These are phyloP conservation scores for Phialophora chinensis DNA, from an alignment of 2,329 filamentous ascomycete species.

Conservation along the genomic window DNA sequence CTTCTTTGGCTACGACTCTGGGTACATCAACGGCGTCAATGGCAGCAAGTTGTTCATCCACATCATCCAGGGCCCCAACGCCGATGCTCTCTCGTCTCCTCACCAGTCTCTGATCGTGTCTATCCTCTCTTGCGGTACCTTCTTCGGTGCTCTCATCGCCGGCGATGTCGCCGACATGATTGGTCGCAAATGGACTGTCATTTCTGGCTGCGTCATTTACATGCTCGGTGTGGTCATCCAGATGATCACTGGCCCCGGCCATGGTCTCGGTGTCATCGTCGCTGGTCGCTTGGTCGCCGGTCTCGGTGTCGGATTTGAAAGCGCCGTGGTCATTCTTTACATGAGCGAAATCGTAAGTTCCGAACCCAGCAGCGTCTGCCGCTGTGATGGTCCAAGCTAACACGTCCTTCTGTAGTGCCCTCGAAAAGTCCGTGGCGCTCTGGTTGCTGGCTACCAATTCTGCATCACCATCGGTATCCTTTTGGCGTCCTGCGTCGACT, in stretches of 20 bases:
- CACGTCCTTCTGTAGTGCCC: slow-evolving; percentile 54
- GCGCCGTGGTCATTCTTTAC: slow-evolving; percentile 80
- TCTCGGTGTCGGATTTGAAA: slow-evolving; percentile 80
- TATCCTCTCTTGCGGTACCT: slow-evolving; percentile 78
- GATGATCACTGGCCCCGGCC: slow-evolving; percentile 56
- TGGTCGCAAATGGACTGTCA: slow-evolving; percentile 73
- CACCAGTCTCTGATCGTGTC: slow-evolving; percentile 71
- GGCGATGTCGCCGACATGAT: slow-evolving; percentile 78
- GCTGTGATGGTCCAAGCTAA: slow-evolving; percentile 26
- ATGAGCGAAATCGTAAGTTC: slow-evolving; percentile 74
- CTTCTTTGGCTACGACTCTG: slow-evolving; percentile 66
- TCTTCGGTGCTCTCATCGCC: slow-evolving; percentile 77
- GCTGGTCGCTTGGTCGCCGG: slow-evolving; percentile 77
- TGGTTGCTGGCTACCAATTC: slow-evolving; percentile 83
- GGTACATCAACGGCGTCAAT: slow-evolving; percentile 61
- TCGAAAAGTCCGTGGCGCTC: slow-evolving; percentile 70
- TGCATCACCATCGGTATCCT: slow-evolving; percentile 81
- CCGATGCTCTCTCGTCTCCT: slow-evolving; percentile 50
- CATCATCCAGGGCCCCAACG: slow-evolving; percentile 42
- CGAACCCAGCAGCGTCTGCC: neutral
- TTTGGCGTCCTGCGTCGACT: slow-evolving; percentile 75
- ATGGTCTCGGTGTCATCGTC: slow-evolving; percentile 65
- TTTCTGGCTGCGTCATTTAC: slow-evolving; percentile 74
- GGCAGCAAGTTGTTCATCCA: slow-evolving; percentile 58
- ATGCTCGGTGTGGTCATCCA: slow-evolving; percentile 71